These are phyloP conservation scores for Beta macrorhiza DNA, from an alignment of 179 eudicot species.

Conservation along the genomic window DNA sequence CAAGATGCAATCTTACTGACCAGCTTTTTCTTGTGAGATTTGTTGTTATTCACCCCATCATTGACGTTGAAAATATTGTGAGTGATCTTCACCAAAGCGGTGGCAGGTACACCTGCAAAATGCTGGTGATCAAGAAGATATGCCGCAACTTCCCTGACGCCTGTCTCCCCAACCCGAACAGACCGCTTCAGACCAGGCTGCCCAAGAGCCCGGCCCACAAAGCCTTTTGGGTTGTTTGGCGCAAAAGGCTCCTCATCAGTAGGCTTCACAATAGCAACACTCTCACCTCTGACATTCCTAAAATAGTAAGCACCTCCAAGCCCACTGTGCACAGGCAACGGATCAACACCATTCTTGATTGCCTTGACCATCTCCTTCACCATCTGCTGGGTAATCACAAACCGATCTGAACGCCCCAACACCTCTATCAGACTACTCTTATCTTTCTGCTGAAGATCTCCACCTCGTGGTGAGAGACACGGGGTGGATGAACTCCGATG, in stretches of 20 bases:
- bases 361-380: constrained; percentile 63
- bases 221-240: constrained; percentile 83
- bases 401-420: constrained; percentile 46
- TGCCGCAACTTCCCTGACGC: constrained; percentile 76
- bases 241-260: constrained; percentile 91
- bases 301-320: constrained; percentile 87
- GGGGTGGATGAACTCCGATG: constrained; percentile 86
- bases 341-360: constrained; percentile 66
- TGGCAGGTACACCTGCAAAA: constrained; percentile 78
- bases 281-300: constrained; percentile 60
- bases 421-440: constrained; percentile 60
- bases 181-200: constrained; percentile 74
- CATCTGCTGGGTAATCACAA: constrained; percentile 43
- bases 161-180: constrained; percentile 82
- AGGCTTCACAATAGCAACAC: constrained; percentile 82
- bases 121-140: constrained; percentile 71
- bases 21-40: constrained; percentile 42
- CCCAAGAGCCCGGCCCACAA: constrained; percentile 72
- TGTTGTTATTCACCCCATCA: constrained; percentile 61
- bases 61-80: constrained; percentile 75
- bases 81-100: constrained; percentile 72
- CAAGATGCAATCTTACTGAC: constrained; percentile 77
- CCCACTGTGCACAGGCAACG: constrained; percentile 62
- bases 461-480: constrained; percentile 68
- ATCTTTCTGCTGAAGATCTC: constrained; percentile 59